Conservation (phyloP, 352 stramenopile species). For the Peronosclerospora sorghi region DNA sequence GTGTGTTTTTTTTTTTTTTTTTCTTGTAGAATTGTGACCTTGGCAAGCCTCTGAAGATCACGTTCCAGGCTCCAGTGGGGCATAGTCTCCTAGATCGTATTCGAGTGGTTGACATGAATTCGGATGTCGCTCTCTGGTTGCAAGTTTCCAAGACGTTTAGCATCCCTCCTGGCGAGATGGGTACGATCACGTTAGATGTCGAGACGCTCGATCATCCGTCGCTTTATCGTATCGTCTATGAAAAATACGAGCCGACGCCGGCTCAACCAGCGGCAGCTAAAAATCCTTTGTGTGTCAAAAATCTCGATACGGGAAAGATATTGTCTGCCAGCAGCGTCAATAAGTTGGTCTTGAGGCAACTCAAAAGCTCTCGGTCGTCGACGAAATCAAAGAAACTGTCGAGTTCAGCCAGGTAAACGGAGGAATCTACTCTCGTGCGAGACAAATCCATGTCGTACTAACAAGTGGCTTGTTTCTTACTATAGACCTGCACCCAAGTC, state of each 20-base stretch:
- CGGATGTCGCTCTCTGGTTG: constrained; percentile 66
- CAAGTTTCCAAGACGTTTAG: constrained; percentile 79
- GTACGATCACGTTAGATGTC: constrained; percentile 70
- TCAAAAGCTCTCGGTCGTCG: constrained; percentile 38
- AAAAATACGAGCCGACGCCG: constrained; percentile 75
- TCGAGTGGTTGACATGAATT: constrained; percentile 80
- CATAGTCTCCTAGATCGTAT: constrained; percentile 74
- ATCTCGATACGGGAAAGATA: constrained; percentile 69
- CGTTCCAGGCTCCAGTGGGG: constrained; percentile 52
- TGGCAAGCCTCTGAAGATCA: constrained; percentile 67
- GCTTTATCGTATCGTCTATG: constrained; percentile 79
- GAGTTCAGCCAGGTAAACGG: constrained; percentile 39
- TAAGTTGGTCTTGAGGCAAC: constrained; percentile 59
- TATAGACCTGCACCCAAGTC: constrained; percentile 42
- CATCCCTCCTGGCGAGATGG: constrained; percentile 64
- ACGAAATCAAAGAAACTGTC: constrained; percentile 49
- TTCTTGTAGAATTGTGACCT: constrained; percentile 57
- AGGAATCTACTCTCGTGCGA: not conserved
- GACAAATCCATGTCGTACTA: constrained; percentile 4
- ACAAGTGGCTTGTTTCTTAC: constrained; percentile 1
- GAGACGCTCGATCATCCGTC: constrained; percentile 72
- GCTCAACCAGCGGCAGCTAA: constrained; percentile 42
- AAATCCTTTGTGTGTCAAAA: constrained; percentile 67
- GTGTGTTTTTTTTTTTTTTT: not conserved
- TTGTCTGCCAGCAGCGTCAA: constrained; percentile 71